Evolutionary conservation across 1,284 basidiomycete genomes (phyloP).

Genomic region (Tremellales sp.): DNA sequence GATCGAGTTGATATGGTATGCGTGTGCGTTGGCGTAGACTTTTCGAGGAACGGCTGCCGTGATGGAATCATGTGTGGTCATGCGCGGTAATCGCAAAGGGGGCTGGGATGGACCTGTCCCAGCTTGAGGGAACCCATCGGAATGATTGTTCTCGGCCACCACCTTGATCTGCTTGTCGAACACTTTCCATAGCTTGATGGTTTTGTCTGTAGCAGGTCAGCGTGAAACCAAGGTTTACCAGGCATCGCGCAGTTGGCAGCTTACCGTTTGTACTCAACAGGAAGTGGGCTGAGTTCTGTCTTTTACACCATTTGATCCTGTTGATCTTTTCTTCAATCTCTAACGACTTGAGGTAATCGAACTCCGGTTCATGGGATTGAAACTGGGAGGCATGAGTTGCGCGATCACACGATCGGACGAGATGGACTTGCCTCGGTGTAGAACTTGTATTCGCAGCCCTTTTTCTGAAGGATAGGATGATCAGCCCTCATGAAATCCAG

Average conservation of each 20-base stretch:
- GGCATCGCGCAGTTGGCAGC: conserved; percentile 22
- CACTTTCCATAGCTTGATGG: conserved; percentile 99
- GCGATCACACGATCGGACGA: not conserved
- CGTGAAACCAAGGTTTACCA: not conserved
- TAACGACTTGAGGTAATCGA: conserved; percentile 98
- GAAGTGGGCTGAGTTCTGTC: conserved; percentile 97
- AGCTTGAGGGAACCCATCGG: conserved; percentile 59
- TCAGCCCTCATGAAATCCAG: conserved; percentile 5
- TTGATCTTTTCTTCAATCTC: conserved; percentile 99
- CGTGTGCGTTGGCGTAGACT: conserved; percentile 98
- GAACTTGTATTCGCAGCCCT: conserved; percentile 99
- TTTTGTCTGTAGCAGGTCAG: conserved; percentile 71
- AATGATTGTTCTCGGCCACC: conserved; percentile 94
- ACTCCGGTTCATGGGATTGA: conserved; percentile 99
- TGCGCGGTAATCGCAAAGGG: conserved; percentile 75
- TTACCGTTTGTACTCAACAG: conserved; percentile 92
- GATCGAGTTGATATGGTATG: conserved; percentile 99
- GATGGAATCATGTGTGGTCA: conserved; percentile 93
- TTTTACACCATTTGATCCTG: conserved; percentile 99
- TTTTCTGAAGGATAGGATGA: conserved; percentile 64
- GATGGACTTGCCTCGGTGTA: conserved; percentile 71
- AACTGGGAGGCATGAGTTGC: conserved; percentile 47
- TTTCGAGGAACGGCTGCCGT: conserved; percentile 98
- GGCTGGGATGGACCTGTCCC: conserved; percentile 56
- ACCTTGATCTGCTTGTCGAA: conserved; percentile 97